phyloP scores from a whole-genome alignment of 495 filamentous ascomycete genomes.

The Penicillium taxi region DNA sequence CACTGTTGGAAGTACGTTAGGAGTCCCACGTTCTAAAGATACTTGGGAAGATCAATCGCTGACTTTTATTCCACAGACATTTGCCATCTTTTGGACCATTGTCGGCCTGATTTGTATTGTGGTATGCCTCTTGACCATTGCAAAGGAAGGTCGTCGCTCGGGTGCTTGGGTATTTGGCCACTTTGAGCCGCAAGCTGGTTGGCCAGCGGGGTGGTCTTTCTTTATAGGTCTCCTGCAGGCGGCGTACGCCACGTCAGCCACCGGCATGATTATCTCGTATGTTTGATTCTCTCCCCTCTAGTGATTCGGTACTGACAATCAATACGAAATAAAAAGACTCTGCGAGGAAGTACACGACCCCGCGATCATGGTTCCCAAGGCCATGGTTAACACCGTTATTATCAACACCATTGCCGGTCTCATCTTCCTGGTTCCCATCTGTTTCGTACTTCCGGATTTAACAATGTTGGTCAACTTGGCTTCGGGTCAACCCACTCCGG shows the following conservation, averaged over 20 bases:
- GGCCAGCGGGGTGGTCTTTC: slow-evolving; percentile 52
- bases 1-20: slow-evolving; percentile 38
- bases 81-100: slow-evolving; percentile 55
- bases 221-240: slow-evolving; percentile 50
- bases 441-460: slow-evolving; percentile 53
- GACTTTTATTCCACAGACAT: slow-evolving; percentile 40
- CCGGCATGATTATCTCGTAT: slow-evolving; percentile 33
- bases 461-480: slow-evolving; percentile 45
- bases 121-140: slow-evolving; percentile 46
- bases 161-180: slow-evolving; percentile 50
- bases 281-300: not conserved
- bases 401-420: slow-evolving; percentile 60
- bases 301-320: not conserved
- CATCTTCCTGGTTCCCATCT: slow-evolving; percentile 51
- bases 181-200: slow-evolving; percentile 46
- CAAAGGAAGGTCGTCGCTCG: slow-evolving; percentile 33
- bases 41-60: not conserved
- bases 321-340: slow-evolving; percentile 33
- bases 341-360: slow-evolving; percentile 57
- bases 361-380: slow-evolving; percentile 51
- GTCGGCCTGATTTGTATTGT: slow-evolving; percentile 48
- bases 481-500: slow-evolving; percentile 36
- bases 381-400: slow-evolving; percentile 57
- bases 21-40: too few species aligned
- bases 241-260: slow-evolving; percentile 48